Evolutionary conservation across 2,329 filamentous ascomycete genomes (phyloP), one percentile per base, ranked within the genome.

Genomic region (Pseudonectria buxi): DNA sequence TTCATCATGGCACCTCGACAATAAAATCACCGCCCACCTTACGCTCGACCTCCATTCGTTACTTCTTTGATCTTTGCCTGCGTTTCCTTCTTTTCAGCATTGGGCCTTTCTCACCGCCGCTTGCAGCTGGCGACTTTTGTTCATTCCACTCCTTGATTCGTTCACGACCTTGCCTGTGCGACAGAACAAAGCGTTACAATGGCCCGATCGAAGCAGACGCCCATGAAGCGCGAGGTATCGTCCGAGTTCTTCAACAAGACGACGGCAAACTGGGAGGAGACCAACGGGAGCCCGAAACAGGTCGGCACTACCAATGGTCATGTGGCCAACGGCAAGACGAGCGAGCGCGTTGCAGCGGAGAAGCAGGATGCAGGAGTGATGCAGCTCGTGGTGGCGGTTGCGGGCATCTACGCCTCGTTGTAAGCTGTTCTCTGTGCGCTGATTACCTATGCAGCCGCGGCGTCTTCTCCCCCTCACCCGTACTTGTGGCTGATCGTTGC

Each of bases 321-420:
- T 13, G 39, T 37, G 36, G 50, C 47, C 41, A 44, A 50, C 24
- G 44, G 36, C 38, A 55, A 42, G 41, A 43, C 16, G 24, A 47
- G 18, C 18, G 5, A 22, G 5, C 5, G 18, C 18, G 46, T 50
- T 14, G 53, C 55, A 26, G 44, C 54, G 13, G 49, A 62, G 29
- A 62, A 61, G 47, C 54, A 64, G 36, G 72, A 77, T 18, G 72
- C 81, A 7, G 84, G 86, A 4, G 58, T 86, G 22, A 56, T 83
- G 53, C 84, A 94, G 61, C 75, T 95, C 37, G 64, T 89, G 32
- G 76, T 94, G 43, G 90, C 89, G 46, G 87, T 95, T n/a, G 81
- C 80, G 6, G 92, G 92, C 40, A 98, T 98, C 51, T 98, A 98
- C 61, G 87, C 83, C 25, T 94, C 89, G 25, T 98, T 98, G 90